Conservation (phyloP, 495 filamentous ascomycete genomes). For the Xylaria palmicola region DNA sequence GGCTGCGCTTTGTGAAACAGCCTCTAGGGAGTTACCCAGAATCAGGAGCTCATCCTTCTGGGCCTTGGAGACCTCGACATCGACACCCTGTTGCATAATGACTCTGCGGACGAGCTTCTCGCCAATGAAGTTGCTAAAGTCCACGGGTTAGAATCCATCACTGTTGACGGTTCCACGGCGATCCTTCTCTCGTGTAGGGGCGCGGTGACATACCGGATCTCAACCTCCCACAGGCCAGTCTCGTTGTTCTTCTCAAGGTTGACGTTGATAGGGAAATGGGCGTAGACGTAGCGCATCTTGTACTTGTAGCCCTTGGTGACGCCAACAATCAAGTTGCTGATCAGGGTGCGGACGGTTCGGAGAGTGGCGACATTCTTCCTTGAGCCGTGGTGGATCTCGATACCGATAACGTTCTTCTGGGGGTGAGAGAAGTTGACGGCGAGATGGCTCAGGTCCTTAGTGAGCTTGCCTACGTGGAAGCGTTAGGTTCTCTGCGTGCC, state of each 20-base stretch:
- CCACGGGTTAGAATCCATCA: conserved; percentile 10
- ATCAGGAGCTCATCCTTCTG: conserved; percentile 96
- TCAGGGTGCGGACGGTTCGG: conserved; percentile 93
- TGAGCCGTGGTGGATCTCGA: conserved; percentile 95
- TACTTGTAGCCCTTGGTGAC: conserved; percentile 99
- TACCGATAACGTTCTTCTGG: conserved; percentile 78
- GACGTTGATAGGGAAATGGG: conserved; percentile 99
- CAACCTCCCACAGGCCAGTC: conserved; percentile 83
- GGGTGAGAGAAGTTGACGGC: conserved; percentile 90
- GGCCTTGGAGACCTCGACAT: conserved; percentile 81
- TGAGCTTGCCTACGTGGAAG: conserved; percentile 70
- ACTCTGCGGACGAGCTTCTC: conserved; percentile 98
- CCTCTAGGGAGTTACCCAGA: conserved; percentile 90
- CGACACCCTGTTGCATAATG: conserved; percentile 83
- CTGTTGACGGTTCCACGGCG: neutral
- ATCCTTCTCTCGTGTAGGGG: neutral
- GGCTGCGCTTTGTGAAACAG: conserved; percentile 94
- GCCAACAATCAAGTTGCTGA: conserved; percentile 97
- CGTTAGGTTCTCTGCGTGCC: conserved; percentile 22
- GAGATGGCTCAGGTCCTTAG: conserved; percentile 93
- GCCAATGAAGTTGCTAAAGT: conserved; percentile 92
- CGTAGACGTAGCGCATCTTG: conserved; percentile 99
- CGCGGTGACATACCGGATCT: conserved; percentile 78
- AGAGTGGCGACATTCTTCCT: conserved; percentile 97
- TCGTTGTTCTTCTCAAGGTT: conserved; percentile 96